These are phyloP conservation scores for Inga leiocalycina DNA, from an alignment of 306 rosid species.

Conservation along the genomic window DNA sequence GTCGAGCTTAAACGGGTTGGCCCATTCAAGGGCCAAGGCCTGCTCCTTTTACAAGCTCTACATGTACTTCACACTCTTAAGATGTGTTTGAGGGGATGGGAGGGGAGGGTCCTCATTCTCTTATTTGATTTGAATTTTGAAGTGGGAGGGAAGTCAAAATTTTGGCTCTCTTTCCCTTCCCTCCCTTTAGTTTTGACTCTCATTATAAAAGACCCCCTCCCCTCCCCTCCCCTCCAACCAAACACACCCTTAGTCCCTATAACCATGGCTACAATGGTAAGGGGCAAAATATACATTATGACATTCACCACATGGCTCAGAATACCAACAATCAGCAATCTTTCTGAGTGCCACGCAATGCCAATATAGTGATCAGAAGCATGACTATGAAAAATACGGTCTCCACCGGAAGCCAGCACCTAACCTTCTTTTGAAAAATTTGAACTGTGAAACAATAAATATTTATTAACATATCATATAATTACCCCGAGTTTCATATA, in stretches of 20 bases:
- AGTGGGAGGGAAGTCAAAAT: too few species aligned
- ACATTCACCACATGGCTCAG: conserved; percentile 69
- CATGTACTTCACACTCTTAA: conserved; percentile 73
- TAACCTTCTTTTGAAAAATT: conserved; percentile 51
- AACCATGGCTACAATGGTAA: conserved; percentile 60
- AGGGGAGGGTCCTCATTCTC: too few species aligned
- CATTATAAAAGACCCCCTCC: too few species aligned
- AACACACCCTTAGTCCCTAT: conserved; percentile 66
- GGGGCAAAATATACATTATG: conserved; percentile 78
- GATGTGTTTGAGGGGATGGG: too few species aligned
- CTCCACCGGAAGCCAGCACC: conserved; percentile 22
- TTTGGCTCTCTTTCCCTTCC: too few species aligned
- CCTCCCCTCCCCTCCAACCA: too few species aligned
- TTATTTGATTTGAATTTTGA: too few species aligned
- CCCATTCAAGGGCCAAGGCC: too few species aligned
- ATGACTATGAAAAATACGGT: conserved; percentile 41
- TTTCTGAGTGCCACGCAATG: conserved; percentile 39
- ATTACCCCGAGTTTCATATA: not conserved
- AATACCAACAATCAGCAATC: conserved; percentile 70
- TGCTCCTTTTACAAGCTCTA: too few species aligned
- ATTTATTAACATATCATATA: not conserved
- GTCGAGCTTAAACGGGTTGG: too few species aligned
- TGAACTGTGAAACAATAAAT: not conserved
- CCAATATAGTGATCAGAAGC: conserved; percentile 41
- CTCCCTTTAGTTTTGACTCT: too few species aligned